Evolutionary conservation across 2,329 filamentous ascomycete species (phyloP).

Genomic region (Paraconiothyrium sp.): DNA sequence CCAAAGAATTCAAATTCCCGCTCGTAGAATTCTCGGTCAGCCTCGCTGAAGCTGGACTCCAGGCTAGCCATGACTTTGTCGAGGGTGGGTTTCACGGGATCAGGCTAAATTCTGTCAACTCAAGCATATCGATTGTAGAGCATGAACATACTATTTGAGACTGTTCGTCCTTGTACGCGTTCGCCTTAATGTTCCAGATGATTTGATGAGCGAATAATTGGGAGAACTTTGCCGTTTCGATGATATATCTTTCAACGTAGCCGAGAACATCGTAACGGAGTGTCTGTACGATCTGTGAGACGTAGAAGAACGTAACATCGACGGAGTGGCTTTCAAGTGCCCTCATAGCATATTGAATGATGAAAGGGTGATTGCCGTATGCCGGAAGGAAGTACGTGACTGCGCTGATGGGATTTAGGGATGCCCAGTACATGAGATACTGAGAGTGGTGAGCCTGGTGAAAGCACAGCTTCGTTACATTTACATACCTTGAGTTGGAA

Average conservation of each 20-base stretch:
- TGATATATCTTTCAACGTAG: constrained; percentile 94
- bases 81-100: constrained; percentile 90
- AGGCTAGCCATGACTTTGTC: constrained; percentile 89
- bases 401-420: constrained; percentile 91
- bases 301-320: constrained; percentile 99
- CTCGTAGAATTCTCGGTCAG: constrained; percentile 88
- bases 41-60: constrained; percentile 79
- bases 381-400: constrained; percentile 92
- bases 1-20: constrained; percentile 98
- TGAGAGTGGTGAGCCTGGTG: constrained; percentile 46
- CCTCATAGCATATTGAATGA: constrained; percentile 96
- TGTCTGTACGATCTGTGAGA: constrained; percentile 96
- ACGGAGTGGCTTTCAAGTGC: constrained; percentile 92
- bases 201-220: constrained; percentile 99
- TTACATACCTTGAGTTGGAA: constrained; percentile 79
- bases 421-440: constrained; percentile 92
- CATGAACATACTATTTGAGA: constrained; percentile 74
- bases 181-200: constrained; percentile 99
- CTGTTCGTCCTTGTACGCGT: constrained; percentile 97
- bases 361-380: constrained; percentile 89
- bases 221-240: constrained; percentile 97
- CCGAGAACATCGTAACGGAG: constrained; percentile 91
- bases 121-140: not conserved
- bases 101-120: constrained; percentile 66
- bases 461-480: not conserved